These are phyloP conservation scores for Nicotiana noctiflora DNA, from an alignment of 257 asterid species.

Conservation along the genomic window DNA sequence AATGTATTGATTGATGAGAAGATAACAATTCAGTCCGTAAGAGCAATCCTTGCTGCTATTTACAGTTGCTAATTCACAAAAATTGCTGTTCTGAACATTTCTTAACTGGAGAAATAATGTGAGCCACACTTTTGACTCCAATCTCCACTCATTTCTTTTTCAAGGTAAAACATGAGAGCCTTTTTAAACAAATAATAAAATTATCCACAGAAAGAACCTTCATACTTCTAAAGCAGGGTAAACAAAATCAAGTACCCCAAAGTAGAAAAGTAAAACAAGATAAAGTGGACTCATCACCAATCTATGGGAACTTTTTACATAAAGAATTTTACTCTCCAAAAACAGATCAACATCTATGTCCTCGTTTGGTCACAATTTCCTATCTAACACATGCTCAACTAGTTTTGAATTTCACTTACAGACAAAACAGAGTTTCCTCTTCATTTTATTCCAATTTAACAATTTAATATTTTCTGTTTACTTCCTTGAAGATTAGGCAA, in stretches of 20 bases:
- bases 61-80: background rate
- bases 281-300: background rate
- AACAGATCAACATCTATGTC: background rate
- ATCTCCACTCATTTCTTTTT: background rate
- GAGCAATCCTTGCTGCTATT: background rate
- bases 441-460: background rate
- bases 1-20: background rate
- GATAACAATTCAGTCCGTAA: background rate
- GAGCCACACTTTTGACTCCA: background rate
- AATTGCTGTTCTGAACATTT: background rate
- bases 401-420: background rate
- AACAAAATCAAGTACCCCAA: background rate
- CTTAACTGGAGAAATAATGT: background rate
- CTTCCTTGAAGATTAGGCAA: background rate
- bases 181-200: background rate
- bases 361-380: background rate
- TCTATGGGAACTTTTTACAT: background rate
- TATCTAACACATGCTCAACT: background rate
- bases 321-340: background rate
- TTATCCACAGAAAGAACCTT: background rate
- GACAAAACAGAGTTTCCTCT: background rate
- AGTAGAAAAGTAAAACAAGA: background rate
- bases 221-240: background rate
- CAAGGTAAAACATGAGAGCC: background rate
- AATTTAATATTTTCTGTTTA: background rate